These are phyloP conservation scores for Penicillium goetzii DNA, from an alignment of 495 filamentous ascomycete genomes.

Conservation along the genomic window DNA sequence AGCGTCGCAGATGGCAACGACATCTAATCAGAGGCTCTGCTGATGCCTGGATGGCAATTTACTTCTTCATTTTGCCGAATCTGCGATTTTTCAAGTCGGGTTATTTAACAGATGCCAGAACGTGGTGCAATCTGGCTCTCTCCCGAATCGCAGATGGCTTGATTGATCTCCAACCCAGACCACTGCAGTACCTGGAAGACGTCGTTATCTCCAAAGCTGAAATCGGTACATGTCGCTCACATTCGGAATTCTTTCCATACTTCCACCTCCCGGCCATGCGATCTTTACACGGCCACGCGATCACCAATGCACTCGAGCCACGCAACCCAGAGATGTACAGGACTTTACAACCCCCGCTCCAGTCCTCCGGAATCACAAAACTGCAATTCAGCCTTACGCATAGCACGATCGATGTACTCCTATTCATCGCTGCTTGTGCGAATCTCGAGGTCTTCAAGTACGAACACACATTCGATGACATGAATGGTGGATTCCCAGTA, in stretches of 20 bases:
- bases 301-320: too few species aligned
- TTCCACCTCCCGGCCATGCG: too few species aligned
- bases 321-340: too few species aligned
- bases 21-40: neutral
- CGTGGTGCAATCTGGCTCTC: neutral
- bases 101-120: neutral
- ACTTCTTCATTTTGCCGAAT: neutral
- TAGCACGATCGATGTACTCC: neutral
- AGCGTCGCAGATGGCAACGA: neutral
- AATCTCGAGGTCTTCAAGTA: neutral
- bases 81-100: neutral
- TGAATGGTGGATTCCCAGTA: too few species aligned
- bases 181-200: neutral
- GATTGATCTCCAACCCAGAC: neutral
- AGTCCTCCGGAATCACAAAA: neutral
- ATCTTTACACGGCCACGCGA: too few species aligned
- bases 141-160: neutral
- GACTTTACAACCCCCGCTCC: neutral
- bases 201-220: neutral
- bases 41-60: neutral
- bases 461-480: too few species aligned
- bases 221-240: neutral
- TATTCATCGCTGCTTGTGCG: neutral
- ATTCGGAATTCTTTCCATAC: neutral
- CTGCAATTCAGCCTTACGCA: neutral